A percentile compares a stretch with the other conserved stretches of the same genome.
Conservation (phyloP, 2,329 filamentous ascomycete species). For the Penicillium hesseltinei region DNA sequence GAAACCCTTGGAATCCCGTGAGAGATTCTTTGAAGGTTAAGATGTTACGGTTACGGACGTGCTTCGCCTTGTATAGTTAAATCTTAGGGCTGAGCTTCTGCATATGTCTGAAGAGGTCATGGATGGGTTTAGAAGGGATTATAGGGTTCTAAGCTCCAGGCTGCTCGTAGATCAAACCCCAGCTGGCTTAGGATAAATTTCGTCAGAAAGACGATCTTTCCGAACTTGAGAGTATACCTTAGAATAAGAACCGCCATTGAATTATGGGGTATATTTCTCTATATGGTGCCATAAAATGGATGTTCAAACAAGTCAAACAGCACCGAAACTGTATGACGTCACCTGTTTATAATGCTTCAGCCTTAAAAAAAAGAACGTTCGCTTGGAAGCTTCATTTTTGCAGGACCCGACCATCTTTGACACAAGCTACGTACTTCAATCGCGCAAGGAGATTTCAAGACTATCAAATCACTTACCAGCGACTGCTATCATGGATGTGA, state of each 20-base stretch:
- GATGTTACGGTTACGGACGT: too few species aligned
- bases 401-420: neutral
- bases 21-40: too few species aligned
- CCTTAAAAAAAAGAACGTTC: neutral
- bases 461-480: neutral
- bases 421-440: neutral
- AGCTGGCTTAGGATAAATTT: too few species aligned
- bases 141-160: too few species aligned
- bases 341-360: conserved; percentile 2
- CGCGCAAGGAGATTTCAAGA: neutral
- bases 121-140: too few species aligned
- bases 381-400: neutral
- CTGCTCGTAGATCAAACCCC: too few species aligned
- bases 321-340: conserved; percentile 6
- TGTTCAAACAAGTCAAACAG: conserved; percentile 10
- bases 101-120: too few species aligned
- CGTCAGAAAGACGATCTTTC: too few species aligned
- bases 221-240: too few species aligned
- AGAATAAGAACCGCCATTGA: neutral
- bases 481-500: conserved; percentile 12
- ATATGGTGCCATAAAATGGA: neutral
- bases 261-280: neutral
- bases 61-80: too few species aligned
- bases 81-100: too few species aligned
- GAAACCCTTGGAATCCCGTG: too few species aligned